These are phyloP conservation scores for Lepidium campestre DNA, from an alignment of 441 rosid genomes.

Conservation along the genomic window DNA sequence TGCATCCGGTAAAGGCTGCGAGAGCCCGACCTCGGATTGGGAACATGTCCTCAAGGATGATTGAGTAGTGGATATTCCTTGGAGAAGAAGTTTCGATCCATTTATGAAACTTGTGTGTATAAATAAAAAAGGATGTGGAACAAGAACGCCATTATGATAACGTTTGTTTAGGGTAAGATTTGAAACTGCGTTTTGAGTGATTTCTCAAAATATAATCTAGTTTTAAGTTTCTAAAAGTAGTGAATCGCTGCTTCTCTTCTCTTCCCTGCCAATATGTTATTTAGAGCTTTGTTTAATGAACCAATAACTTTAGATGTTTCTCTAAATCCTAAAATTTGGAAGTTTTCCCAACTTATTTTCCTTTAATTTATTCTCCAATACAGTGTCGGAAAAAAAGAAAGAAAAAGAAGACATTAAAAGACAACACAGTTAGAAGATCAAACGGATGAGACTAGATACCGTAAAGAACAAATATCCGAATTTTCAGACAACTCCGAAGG, in stretches of 20 bases:
- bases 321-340: too few species aligned
- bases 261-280: too few species aligned
- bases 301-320: too few species aligned
- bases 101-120: background rate
- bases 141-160: background rate
- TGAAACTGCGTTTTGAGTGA: background rate
- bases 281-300: too few species aligned
- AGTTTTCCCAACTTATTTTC: background rate
- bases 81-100: constrained; percentile 4
- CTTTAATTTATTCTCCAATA: background rate
- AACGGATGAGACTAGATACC: background rate
- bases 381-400: background rate
- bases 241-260: too few species aligned
- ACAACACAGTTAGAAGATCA: background rate
- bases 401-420: too few species aligned
- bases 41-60: constrained; percentile 64
- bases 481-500: background rate
- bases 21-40: constrained; percentile 60
- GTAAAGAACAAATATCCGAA: background rate
- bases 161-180: background rate
- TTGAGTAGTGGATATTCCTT: constrained; percentile 2
- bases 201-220: background rate
- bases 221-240: background rate
- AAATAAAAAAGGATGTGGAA: constrained; percentile 4
- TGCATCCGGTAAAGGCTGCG: constrained; percentile 25